Evolutionary conservation across 2,329 filamentous ascomycete genomes (phyloP), one percentile per base, ranked within the genome.

Genomic region (Colletotrichum cuscutae): DNA sequence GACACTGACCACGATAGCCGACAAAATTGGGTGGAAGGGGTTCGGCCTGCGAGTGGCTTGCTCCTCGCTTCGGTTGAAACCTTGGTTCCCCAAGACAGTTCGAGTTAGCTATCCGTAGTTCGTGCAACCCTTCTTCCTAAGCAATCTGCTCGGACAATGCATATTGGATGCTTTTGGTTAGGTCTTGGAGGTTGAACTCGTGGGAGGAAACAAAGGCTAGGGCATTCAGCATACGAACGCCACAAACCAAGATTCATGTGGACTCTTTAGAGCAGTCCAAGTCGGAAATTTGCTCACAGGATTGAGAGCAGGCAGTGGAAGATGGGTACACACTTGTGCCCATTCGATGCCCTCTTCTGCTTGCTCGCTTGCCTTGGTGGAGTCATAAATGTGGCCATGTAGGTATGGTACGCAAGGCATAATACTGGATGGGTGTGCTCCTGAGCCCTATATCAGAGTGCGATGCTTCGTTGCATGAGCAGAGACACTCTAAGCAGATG

Each of bases 131-230:
- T 24, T 54, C 35, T 24, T 54, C 13, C 11, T 57, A 52, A 22
- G 30, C 49, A 46, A 9, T 5, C 19, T 2, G 19, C 42, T 49
- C 42, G 19, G 42, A 57, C 60, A 49, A 32, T 30, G 46, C 15
- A 7, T 46, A 71, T 19, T n/a, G 19, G 8, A 37, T 28, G 49
- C 46, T 52, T 64, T 49, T 11, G 35, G 56, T 6, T 13, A 52
- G 65, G 35, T 22, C 24, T 57, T 22, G 60, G 61, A 61, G 22
- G 60, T 61, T 65, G 60, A 61, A 46, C 66, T 70, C 71, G 60
- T 65, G 61, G 66, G 13, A 56, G 37, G 7, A 11, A 71, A 71
- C 60, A 71, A 71, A 73, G 66, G 24, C 42, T 22, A 2, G 11
- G 19, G 7, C 22, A 15, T 15, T 37, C 26, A 35, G 32, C 12